Evolutionary conservation across 129 eudicot species (phyloP), one percentile per base, ranked within the genome.

Genomic region (Escallonia herrerae): DNA sequence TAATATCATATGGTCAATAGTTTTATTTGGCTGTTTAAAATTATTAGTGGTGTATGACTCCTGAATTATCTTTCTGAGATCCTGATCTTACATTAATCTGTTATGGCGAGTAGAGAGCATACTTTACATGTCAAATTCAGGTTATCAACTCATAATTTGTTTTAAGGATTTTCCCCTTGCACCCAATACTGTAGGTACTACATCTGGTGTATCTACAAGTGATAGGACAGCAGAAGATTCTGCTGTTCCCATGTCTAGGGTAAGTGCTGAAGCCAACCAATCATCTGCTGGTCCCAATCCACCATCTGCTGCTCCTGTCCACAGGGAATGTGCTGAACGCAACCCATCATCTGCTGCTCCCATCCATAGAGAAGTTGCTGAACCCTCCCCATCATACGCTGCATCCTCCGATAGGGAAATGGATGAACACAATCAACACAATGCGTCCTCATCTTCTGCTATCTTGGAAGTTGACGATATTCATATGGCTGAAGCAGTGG

Each of bases 221-320:
- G 69, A 56, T 40, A 54, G 50, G 67, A 74, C 64, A 63, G 55
- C 68, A 68, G 82, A 86, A 73, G 82, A 71, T 45, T 47, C 73
- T 46, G 58, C 56, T 2, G 49, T 38, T 73, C 73, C 76, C 55
- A 14, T 71, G 56, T 64, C 39, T 12, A 15, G 62, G 70, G 70
- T 77, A 58, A 43, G 67, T 8, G 54, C 39, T 46, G 83, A 77
- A 64, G 67, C 80, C 38, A 67, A 71, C 39, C 22, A 50, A 51
- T 62, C 75, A 41, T 63, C 74, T 77, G 62, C 73, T 56, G 75
- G 33, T 22, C 33, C 33, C 33, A 22, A 22, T 22, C 33, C 33
- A 22, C 33, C 33, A 22, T 22, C 33, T 22, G 33, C 33, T 22
- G 33, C 33, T 22, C 33, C 33, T 22, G 33, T 22, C 33, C 33